Conservation (phyloP, 495 filamentous ascomycete species). For the Copromyces sp. region DNA sequence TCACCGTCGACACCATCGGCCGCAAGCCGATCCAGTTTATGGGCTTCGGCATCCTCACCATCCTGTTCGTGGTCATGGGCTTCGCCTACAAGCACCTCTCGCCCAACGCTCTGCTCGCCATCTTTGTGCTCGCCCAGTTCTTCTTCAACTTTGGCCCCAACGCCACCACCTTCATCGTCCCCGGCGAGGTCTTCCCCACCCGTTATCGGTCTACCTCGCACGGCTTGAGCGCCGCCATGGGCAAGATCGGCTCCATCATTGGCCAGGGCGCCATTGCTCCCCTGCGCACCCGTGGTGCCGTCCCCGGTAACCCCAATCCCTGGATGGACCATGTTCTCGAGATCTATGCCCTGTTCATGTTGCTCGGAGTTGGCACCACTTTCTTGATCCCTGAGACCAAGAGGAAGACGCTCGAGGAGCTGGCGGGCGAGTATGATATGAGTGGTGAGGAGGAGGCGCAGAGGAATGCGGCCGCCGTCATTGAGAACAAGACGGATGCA, state of each 20-base stretch:
- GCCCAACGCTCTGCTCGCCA: conserved; percentile 47
- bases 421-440: conserved; percentile 39
- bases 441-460: conserved; percentile 1
- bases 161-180: conserved; percentile 81
- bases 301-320: conserved; percentile 35
- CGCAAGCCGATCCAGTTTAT: conserved; percentile 72
- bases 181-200: conserved; percentile 84
- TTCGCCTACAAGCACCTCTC: conserved; percentile 51
- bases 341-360: conserved; percentile 75
- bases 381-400: conserved; percentile 67
- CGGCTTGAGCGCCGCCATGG: conserved; percentile 63
- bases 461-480: not conserved
- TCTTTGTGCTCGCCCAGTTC: conserved; percentile 75
- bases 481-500: not conserved
- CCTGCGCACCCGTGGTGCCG: conserved; percentile 36
- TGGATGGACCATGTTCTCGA: conserved; percentile 75
- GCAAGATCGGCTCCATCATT: conserved; percentile 53
- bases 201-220: conserved; percentile 77
- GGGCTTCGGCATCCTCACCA: conserved; percentile 64
- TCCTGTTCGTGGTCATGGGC: conserved; percentile 62
- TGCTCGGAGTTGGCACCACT: conserved; percentile 56
- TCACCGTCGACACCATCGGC: conserved; percentile 58
- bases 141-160: conserved; percentile 68
- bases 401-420: conserved; percentile 54
- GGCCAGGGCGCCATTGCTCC: conserved; percentile 44